phyloP scores from a whole-genome alignment of 106 monocot genomes.

The Apostasia ramifera region DNA sequence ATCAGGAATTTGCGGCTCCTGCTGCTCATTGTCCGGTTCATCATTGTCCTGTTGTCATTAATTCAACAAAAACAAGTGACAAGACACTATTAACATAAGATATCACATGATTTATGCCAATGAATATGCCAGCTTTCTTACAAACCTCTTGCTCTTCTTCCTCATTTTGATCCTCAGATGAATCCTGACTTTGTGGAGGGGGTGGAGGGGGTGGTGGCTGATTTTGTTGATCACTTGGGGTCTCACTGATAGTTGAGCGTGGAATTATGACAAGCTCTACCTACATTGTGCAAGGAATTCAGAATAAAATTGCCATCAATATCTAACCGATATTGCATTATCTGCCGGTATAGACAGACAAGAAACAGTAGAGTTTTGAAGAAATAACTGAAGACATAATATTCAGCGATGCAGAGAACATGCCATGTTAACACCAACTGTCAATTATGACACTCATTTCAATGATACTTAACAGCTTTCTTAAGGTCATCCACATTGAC shows the following conservation, averaged over 20 bases:
- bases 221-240: constrained; percentile 84
- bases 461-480: constrained; percentile 80
- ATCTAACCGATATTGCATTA: no score
- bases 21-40: constrained; percentile 77
- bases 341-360: no score
- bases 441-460: no score
- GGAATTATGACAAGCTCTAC: constrained; percentile 98
- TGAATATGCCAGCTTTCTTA: background rate
- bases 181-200: constrained; percentile 84
- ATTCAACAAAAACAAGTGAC: background rate
- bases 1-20: constrained; percentile 86
- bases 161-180: constrained; percentile 68
- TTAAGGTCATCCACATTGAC: constrained; percentile 95
- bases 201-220: constrained; percentile 84
- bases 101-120: background rate
- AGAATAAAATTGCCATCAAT: background rate
- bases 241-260: constrained; percentile 71
- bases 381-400: background rate
- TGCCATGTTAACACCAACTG: no score
- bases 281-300: constrained; percentile 18
- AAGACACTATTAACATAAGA: background rate
- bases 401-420: no score
- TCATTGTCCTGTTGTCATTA: constrained; percentile 46
- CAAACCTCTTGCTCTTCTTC: constrained; percentile 84
- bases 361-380: background rate